A percentile compares a stretch with the other conserved stretches of the same genome.
phyloP scores from a whole-genome alignment of 108 stramenopile genomes.

The Craspedostauros australis region DNA sequence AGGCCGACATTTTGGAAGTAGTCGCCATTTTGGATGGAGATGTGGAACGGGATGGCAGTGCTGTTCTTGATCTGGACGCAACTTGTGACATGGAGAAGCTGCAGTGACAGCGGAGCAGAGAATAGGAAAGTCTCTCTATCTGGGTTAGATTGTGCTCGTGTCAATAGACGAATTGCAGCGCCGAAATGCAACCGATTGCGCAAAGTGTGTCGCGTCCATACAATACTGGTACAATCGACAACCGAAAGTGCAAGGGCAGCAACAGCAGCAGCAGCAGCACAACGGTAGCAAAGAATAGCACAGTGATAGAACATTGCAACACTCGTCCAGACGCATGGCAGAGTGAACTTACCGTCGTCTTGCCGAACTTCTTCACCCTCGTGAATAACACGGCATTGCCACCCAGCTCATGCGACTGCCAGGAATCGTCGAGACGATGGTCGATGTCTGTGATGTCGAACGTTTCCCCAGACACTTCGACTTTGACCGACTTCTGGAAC shows the following conservation, averaged over 20 bases:
- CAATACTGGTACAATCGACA: too few relatives aligned
- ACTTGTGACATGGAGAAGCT: slow-evolving; percentile 70
- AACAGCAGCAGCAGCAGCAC: too few relatives aligned
- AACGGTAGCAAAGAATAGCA: too few relatives aligned
- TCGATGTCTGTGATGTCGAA: slow-evolving; percentile 12
- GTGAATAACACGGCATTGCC: slow-evolving; percentile 40
- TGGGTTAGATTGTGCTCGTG: too few relatives aligned
- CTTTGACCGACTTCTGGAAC: slow-evolving; percentile 40
- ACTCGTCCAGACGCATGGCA: too few relatives aligned
- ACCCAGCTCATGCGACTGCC: slow-evolving; percentile 33
- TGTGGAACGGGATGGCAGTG: slow-evolving; percentile 52
- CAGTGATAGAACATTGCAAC: too few relatives aligned
- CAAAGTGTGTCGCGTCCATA: too few relatives aligned
- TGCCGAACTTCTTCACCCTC: slow-evolving; percentile 57
- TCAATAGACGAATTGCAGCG: neutral
- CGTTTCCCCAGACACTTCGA: slow-evolving; percentile 12
- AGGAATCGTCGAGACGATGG: slow-evolving; percentile 29
- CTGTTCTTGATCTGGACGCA: slow-evolving; percentile 56
- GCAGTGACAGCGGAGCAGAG: neutral
- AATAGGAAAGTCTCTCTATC: neutral
- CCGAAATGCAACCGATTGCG: too few relatives aligned
- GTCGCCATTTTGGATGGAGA: slow-evolving; percentile 13
- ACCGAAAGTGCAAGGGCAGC: too few relatives aligned
- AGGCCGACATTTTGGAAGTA: too few relatives aligned
- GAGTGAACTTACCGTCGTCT: slow-evolving; percentile 74